Evolutionary conservation across 2,329 filamentous ascomycete species (phyloP).

Genomic region (Neopestalotiopsis sp.): DNA sequence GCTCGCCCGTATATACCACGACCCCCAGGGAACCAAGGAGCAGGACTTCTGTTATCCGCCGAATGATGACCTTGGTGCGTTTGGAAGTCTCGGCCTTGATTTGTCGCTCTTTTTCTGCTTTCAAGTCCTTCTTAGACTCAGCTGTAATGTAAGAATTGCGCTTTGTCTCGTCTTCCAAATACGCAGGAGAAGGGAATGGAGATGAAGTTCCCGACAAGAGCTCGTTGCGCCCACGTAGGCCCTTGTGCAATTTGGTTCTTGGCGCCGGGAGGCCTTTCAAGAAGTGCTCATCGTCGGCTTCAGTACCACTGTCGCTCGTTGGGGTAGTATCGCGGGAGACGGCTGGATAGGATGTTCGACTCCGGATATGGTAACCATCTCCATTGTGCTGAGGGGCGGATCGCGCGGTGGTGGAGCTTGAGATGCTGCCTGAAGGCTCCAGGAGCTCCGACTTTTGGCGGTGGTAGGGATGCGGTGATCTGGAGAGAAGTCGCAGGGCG

Average conservation of each 20-base stretch:
- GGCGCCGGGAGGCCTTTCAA: slow-evolving; percentile 85
- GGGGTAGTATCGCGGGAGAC: slow-evolving; percentile 60
- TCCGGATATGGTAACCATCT: slow-evolving; percentile 27
- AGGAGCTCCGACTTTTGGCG: slow-evolving; percentile 61
- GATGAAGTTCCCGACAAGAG: slow-evolving; percentile 59
- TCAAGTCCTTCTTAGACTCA: slow-evolving; percentile 28
- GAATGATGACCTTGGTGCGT: slow-evolving; percentile 55
- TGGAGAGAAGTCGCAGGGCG: slow-evolving; percentile 54
- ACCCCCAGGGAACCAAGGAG: slow-evolving; percentile 55
- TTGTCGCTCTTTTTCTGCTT: slow-evolving; percentile 30
- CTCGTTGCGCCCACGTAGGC: slow-evolving; percentile 68
- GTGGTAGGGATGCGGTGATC: slow-evolving; percentile 73
- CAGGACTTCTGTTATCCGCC: slow-evolving; percentile 57
- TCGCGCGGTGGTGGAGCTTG: slow-evolving; percentile 8
- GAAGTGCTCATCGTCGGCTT: slow-evolving; percentile 93
- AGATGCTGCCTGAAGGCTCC: slow-evolving; percentile 40
- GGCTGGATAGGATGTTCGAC: slow-evolving; percentile 29
- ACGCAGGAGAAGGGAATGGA: slow-evolving; percentile 55
- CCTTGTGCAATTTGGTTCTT: slow-evolving; percentile 75
- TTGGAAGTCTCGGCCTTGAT: slow-evolving; percentile 41
- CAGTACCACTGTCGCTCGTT: slow-evolving; percentile 88
- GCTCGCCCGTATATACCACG: slow-evolving; percentile 52
- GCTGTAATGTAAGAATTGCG: slow-evolving; percentile 23
- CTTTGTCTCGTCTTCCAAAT: slow-evolving; percentile 47
- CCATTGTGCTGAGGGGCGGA: neutral